These are phyloP conservation scores for Penicillium sp. DNA, from an alignment of 2,329 filamentous ascomycete genomes.

Conservation along the genomic window DNA sequence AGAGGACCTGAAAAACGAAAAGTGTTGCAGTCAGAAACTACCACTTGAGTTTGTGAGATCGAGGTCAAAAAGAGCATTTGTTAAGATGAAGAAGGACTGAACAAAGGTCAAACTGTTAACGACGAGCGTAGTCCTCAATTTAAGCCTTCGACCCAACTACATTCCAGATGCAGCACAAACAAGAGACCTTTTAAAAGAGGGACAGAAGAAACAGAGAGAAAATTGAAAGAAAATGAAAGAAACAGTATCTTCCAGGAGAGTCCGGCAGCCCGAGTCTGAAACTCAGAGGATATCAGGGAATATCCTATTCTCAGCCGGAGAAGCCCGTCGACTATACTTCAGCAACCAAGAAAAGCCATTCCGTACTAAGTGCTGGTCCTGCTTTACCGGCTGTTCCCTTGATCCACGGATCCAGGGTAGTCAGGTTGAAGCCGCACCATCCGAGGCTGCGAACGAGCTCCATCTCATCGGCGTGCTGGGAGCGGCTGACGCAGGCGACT, in stretches of 20 bases:
- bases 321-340: conserved; percentile 62
- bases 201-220: background rate
- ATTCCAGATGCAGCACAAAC: background rate
- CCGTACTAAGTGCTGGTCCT: conserved; percentile 69
- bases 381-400: conserved; percentile 47
- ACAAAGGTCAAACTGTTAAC: background rate
- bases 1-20: background rate
- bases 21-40: background rate
- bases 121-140: background rate
- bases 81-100: background rate
- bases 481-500: conserved; percentile 79
- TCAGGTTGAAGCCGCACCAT: conserved; percentile 90
- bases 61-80: background rate
- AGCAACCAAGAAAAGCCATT: conserved; percentile 88
- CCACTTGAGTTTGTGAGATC: background rate
- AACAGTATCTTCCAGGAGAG: background rate
- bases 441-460: conserved; percentile 77
- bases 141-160: background rate
- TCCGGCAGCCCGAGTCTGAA: background rate
- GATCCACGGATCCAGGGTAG: conserved; percentile 76
- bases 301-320: background rate
- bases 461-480: conserved; percentile 63
- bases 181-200: background rate
- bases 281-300: background rate
- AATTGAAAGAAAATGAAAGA: background rate